Conservation (phyloP, 1,284 basidiomycete genomes). For the Fomitiporia mediterranea region DNA sequence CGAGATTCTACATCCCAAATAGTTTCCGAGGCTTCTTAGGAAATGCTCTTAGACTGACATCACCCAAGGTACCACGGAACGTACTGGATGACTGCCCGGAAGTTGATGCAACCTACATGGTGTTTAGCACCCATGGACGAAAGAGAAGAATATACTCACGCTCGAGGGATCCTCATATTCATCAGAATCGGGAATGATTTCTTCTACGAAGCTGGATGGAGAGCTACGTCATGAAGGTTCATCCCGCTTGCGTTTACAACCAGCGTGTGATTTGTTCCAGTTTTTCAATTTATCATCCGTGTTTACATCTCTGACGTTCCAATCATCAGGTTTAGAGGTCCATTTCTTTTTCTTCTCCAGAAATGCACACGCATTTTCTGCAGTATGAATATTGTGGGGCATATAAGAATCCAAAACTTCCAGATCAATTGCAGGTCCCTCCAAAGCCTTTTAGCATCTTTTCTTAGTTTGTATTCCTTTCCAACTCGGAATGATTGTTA, state of each 20-base stretch:
- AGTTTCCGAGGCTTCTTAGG: slow-evolving; percentile 7
- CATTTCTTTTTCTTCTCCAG: slow-evolving; percentile 5
- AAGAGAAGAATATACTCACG: too few species aligned
- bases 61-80: not conserved
- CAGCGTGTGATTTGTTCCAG: not conserved
- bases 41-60: not conserved
- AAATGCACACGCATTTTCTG: slow-evolving; percentile 11
- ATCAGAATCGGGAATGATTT: too few species aligned
- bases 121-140: not conserved
- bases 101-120: too few species aligned
- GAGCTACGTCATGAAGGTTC: not conserved
- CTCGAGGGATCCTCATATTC: not conserved
- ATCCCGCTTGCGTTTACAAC: slow-evolving; percentile 2
- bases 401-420: not conserved
- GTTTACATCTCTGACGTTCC: not conserved
- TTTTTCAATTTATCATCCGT: not conserved
- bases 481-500: too few species aligned
- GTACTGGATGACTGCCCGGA: too few species aligned
- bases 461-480: not conserved
- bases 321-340: not conserved
- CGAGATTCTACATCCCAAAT: not conserved
- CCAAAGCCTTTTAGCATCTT: not conserved
- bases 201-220: not conserved
- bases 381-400: slow-evolving; percentile 13
- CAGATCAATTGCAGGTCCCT: slow-evolving; percentile 5